Evolutionary conservation across 2,329 filamentous ascomycete genomes (phyloP).

Genomic region (Apiospora rasikravindrae): DNA sequence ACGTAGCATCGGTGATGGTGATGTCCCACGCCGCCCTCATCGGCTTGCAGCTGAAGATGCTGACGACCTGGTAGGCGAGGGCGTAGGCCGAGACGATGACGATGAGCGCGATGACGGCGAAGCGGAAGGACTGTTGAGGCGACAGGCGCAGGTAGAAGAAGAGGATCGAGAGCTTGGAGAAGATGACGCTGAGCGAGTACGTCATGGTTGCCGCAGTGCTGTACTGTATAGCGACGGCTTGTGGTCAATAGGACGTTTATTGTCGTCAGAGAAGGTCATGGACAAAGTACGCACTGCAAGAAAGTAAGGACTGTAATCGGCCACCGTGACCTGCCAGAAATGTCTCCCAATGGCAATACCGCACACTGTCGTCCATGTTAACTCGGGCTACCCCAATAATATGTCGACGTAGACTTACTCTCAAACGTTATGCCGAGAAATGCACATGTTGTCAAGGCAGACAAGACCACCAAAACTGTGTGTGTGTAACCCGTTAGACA

Average conservation of each 20-base stretch:
- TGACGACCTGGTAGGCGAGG: conserved; percentile 9
- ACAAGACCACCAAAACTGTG: background rate
- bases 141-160: conserved; percentile 17
- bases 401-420: background rate
- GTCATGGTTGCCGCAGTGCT: background rate
- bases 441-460: background rate
- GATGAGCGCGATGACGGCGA: background rate
- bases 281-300: background rate
- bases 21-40: conserved; percentile 6
- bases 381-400: too few species aligned
- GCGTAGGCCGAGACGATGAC: conserved; percentile 3
- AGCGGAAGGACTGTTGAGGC: background rate
- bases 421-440: background rate
- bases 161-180: conserved; percentile 16
- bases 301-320: conserved; percentile 9
- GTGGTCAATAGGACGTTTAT: background rate
- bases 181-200: conserved; percentile 7
- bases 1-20: background rate
- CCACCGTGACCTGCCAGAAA: conserved; percentile 8
- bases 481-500: too few species aligned
- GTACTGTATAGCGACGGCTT: background rate
- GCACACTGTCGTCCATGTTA: conserved; percentile 10
- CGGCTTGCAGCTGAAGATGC: conserved; percentile 15
- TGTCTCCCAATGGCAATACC: conserved; percentile 19
- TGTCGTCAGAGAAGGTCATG: background rate